Evolutionary conservation across 306 rosid species (phyloP).

Genomic region (Notholithocarpus densiflorus): DNA sequence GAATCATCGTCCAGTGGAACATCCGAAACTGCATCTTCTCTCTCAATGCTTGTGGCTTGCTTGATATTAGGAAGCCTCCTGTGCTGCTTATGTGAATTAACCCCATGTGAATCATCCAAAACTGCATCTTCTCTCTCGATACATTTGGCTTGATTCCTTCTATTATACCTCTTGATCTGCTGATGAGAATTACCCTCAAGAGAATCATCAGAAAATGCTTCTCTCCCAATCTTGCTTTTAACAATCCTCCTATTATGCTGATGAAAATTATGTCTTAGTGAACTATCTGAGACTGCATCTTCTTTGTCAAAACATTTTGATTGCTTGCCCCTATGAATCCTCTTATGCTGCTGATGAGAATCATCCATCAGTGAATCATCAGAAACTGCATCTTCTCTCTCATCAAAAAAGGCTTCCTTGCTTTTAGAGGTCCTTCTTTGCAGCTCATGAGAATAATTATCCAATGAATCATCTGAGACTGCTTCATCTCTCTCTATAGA

Average conservation of each 20-base stretch:
- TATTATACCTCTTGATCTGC: constrained; percentile 30
- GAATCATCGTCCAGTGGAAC: constrained; percentile 37
- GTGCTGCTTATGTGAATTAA: constrained; percentile 34
- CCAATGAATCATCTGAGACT: constrained; percentile 34
- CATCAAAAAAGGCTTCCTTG: constrained; percentile 23
- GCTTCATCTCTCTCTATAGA: constrained; percentile 24
- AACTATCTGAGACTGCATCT: constrained; percentile 32
- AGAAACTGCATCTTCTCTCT: constrained; percentile 28
- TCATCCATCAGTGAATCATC: constrained; percentile 38
- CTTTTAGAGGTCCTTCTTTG: neutral
- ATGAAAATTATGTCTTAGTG: constrained; percentile 24
- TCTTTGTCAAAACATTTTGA: constrained; percentile 12
- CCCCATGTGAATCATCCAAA: constrained; percentile 33
- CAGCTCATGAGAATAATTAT: constrained; percentile 30
- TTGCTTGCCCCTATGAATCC: constrained; percentile 16
- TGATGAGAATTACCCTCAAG: constrained; percentile 22
- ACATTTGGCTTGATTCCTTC: constrained; percentile 46
- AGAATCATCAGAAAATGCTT: constrained; percentile 18
- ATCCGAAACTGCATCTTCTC: constrained; percentile 43
- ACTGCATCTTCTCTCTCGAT: constrained; percentile 39
- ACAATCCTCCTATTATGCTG: constrained; percentile 20
- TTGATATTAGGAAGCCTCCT: constrained; percentile 49
- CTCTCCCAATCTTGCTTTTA: constrained; percentile 33
- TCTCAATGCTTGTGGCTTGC: constrained; percentile 46
- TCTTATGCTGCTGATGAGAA: constrained; percentile 19